phyloP scores from a whole-genome alignment of 2,329 filamentous ascomycete genomes.

The Biscogniauxia marginata region DNA sequence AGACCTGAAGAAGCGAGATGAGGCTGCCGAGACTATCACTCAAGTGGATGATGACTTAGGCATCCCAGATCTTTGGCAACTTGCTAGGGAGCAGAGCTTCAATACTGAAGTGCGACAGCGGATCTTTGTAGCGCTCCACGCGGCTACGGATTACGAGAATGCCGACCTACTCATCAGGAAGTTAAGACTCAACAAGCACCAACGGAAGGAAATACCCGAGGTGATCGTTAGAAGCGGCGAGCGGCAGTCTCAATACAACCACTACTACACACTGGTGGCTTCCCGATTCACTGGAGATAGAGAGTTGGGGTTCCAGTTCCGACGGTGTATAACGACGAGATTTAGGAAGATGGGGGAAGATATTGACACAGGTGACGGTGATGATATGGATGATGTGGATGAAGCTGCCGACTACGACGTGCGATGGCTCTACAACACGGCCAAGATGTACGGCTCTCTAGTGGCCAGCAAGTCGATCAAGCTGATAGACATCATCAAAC shows the following conservation, averaged over 20 bases:
- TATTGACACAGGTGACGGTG: constrained; percentile 55
- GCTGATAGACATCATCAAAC: constrained; percentile 54
- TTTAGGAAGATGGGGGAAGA: constrained; percentile 85
- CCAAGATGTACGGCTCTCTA: constrained; percentile 53
- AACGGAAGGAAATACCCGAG: constrained; percentile 81
- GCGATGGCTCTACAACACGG: constrained; percentile 51
- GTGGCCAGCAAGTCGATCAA: constrained; percentile 46
- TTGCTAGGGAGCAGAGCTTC: constrained; percentile 81
- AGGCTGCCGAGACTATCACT: constrained; percentile 34
- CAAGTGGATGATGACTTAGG: constrained; percentile 44
- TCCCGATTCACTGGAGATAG: constrained; percentile 73
- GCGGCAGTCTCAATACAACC: constrained; percentile 82
- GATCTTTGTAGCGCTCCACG: constrained; percentile 92
- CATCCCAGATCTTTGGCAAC: constrained; percentile 67
- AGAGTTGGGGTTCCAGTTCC: constrained; percentile 78
- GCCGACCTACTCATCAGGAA: constrained; percentile 78
- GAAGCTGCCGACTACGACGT: constrained; percentile 53
- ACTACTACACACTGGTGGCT: constrained; percentile 87
- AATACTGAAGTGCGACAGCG: constrained; percentile 82
- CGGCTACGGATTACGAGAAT: constrained; percentile 78
- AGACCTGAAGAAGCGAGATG: constrained; percentile 25
- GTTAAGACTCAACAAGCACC: constrained; percentile 79
- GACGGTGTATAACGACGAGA: constrained; percentile 81
- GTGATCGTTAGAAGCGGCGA: constrained; percentile 86
- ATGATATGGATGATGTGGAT: constrained; percentile 54